Percentiles rank a stretch among this genome's conserved stretches.
Conservation (phyloP, 2,329 filamentous ascomycete genomes). For the Paecilomyces formosus region DNA sequence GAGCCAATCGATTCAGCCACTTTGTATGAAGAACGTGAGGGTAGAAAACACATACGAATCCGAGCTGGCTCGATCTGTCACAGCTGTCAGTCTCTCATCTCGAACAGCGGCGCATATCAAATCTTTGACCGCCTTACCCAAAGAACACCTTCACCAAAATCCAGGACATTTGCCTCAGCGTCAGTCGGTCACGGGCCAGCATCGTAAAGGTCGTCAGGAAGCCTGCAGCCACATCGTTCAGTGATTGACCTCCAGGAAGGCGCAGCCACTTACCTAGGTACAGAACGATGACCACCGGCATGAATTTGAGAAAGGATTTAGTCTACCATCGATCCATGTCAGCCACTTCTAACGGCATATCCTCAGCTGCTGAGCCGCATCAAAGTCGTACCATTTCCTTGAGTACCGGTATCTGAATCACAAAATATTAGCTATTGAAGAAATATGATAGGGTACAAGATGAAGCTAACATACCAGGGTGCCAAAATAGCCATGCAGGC, state of each 20-base stretch:
- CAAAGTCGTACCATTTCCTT: conserved; percentile 67
- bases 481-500: conserved; percentile 79
- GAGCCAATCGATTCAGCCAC: conserved; percentile 35
- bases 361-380: not conserved
- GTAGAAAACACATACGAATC: conserved; percentile 44
- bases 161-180: conserved; percentile 51
- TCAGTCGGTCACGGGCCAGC: conserved; percentile 51
- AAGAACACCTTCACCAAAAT: conserved; percentile 57
- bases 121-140: conserved; percentile 36
- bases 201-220: conserved; percentile 74
- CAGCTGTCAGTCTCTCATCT: conserved; percentile 14
- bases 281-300: conserved; percentile 69
- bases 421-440: conserved; percentile 2
- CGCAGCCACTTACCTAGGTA: conserved; percentile 55
- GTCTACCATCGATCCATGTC: conserved; percentile 38
- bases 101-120: conserved; percentile 10
- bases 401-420: conserved; percentile 65
- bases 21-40: conserved; percentile 15
- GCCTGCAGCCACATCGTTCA: conserved; percentile 35
- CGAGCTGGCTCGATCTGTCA: conserved; percentile 46
- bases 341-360: conserved; percentile 14
- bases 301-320: conserved; percentile 81
- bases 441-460: conserved; percentile 5
- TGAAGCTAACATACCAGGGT: conserved; percentile 25
- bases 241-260: conserved; percentile 6